These are phyloP conservation scores for Auricularia sp. DNA, from an alignment of 768 basidiomycete genomes.

Conservation along the genomic window DNA sequence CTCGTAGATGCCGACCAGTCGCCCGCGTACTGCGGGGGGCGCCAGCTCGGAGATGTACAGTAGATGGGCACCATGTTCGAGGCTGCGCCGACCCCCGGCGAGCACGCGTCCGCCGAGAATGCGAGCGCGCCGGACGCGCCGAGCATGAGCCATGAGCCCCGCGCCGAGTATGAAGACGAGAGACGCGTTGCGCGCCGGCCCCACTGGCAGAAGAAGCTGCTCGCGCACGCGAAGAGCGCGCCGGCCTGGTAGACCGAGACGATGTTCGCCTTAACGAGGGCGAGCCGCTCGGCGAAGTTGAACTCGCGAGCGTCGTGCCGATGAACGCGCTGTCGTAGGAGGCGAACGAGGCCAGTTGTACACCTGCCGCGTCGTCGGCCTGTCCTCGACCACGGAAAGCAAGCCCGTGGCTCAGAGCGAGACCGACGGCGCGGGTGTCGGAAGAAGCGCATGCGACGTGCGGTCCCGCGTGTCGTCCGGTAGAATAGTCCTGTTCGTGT, in stretches of 20 bases:
- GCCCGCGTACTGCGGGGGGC: conserved; percentile 36
- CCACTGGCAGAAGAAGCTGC: conserved; percentile 23
- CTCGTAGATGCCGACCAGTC: conserved; percentile 39
- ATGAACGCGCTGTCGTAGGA: conserved; percentile 39
- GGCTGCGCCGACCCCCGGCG: conserved; percentile 69
- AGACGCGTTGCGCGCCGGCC: conserved; percentile 27
- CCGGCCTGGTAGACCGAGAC: conserved; percentile 40
- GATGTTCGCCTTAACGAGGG: conserved; percentile 32
- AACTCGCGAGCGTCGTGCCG: conserved; percentile 37
- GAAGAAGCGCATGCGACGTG: too few species aligned
- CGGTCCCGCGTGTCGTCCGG: too few species aligned
- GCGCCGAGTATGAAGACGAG: conserved; percentile 34
- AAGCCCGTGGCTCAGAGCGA: too few species aligned
- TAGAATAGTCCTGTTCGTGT: too few species aligned
- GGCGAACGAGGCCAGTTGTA: conserved; percentile 33
- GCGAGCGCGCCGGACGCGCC: conserved; percentile 24
- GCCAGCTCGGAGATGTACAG: conserved; percentile 36
- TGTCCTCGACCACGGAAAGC: conserved; percentile 11
- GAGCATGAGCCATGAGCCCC: conserved; percentile 32
- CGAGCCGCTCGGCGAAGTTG: conserved; percentile 24
- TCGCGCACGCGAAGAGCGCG: conserved; percentile 30
- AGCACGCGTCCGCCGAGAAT: conserved; percentile 57
- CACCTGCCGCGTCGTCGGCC: conserved; percentile 6
- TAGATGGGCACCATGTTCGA: conserved; percentile 42
- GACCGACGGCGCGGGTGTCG: too few species aligned